These are phyloP conservation scores for Cylindrotheca fusiformis DNA, from an alignment of 108 stramenopile species.

Conservation along the genomic window DNA sequence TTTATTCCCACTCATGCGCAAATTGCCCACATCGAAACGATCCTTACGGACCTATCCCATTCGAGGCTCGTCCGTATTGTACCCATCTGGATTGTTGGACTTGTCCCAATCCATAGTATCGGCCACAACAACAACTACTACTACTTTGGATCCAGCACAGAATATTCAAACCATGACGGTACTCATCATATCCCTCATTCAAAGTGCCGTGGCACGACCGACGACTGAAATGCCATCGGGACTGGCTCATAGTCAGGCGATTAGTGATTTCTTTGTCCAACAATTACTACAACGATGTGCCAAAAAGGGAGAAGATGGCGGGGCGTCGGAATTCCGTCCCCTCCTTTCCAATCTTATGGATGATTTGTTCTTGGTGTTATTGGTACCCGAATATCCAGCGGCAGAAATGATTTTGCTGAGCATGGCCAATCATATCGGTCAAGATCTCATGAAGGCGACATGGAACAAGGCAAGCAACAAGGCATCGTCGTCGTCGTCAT, in stretches of 20 bases:
- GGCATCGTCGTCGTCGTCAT: background rate
- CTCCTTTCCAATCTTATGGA: slow-evolving; percentile 84
- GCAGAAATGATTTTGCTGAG: slow-evolving; percentile 84
- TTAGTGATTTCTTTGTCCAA: slow-evolving; percentile 58
- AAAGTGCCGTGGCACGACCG: slow-evolving; percentile 67
- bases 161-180: slow-evolving; percentile 83
- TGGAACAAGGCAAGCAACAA: slow-evolving; percentile 12
- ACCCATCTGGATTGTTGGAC: slow-evolving; percentile 3
- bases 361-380: slow-evolving; percentile 75
- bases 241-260: slow-evolving; percentile 44
- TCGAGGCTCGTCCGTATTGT: slow-evolving; percentile 23
- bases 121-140: background rate
- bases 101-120: slow-evolving; percentile 16
- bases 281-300: slow-evolving; percentile 69
- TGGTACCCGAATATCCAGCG: slow-evolving; percentile 87
- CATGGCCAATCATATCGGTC: slow-evolving; percentile 48
- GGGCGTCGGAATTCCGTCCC: slow-evolving; percentile 86
- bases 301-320: slow-evolving; percentile 83
- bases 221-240: slow-evolving; percentile 48
- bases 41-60: slow-evolving; percentile 74
- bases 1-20: slow-evolving; percentile 84
- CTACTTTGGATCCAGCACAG: background rate
- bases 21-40: slow-evolving; percentile 80
- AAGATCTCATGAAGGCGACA: slow-evolving; percentile 52
- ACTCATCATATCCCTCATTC: slow-evolving; percentile 73